phyloP scores from a whole-genome alignment of 805 yeast species.

The Candida tallmaniae region DNA sequence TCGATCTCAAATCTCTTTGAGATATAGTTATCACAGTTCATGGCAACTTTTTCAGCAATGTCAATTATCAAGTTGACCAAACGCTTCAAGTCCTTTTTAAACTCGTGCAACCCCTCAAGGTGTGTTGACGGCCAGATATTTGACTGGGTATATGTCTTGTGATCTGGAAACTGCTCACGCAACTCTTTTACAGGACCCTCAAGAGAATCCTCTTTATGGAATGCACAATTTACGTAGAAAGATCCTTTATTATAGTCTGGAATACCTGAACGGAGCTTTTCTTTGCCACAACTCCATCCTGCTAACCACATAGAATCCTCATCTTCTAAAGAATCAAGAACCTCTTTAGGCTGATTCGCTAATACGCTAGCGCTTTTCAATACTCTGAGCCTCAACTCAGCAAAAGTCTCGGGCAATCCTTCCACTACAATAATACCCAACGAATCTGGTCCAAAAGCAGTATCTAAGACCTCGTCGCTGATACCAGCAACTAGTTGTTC shows the following conservation, averaged over 20 bases:
- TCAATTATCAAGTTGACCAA: conserved; percentile 44
- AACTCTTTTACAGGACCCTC: conserved; percentile 45
- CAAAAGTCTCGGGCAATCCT: conserved; percentile 37
- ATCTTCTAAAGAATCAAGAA: conserved; percentile 37
- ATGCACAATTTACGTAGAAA: conserved; percentile 55
- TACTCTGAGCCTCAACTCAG: conserved; percentile 37
- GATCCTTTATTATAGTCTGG: conserved; percentile 55
- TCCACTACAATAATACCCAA: conserved; percentile 50
- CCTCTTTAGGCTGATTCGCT: conserved; percentile 32
- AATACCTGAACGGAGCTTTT: conserved; percentile 37
- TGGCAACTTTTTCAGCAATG: conserved; percentile 47
- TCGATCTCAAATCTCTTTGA: conserved; percentile 24
- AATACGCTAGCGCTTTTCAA: conserved; percentile 39
- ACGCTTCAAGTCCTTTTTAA: conserved; percentile 32
- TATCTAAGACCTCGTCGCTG: conserved; percentile 24
- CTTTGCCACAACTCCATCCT: conserved; percentile 62
- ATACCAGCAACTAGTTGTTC: conserved; percentile 27
- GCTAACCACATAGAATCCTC: conserved; percentile 50
- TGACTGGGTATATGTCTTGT: conserved; percentile 43
- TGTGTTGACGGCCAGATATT: conserved; percentile 48
- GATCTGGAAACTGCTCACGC: conserved; percentile 23
- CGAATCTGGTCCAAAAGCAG: conserved; percentile 53
- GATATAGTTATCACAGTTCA: conserved; percentile 48
- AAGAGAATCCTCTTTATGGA: conserved; percentile 36
- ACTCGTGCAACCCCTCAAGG: conserved; percentile 21